phyloP scores from a whole-genome alignment of 306 rosid species.

The Prinsepia uniflora region DNA sequence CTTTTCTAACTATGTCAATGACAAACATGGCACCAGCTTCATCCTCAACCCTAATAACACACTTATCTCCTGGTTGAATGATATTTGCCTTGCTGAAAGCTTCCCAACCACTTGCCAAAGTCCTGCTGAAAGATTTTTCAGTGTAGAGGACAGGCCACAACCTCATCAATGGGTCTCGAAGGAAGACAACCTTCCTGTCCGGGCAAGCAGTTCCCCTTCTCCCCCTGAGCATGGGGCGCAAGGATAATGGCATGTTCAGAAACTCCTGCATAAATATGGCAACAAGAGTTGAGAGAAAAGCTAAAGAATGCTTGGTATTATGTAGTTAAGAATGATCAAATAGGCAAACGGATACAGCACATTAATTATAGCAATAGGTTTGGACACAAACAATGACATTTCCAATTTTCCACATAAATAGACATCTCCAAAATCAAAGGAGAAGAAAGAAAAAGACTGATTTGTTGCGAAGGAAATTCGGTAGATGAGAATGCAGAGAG shows the following conservation, averaged over 20 bases:
- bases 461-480: too few species aligned
- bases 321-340: neutral
- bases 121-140: conserved; percentile 4
- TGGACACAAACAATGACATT: neutral
- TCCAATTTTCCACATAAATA: too few species aligned
- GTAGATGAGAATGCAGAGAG: too few species aligned
- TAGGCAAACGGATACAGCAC: neutral
- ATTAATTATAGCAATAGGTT: neutral
- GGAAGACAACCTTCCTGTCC: conserved; percentile 32
- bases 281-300: neutral
- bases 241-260: conserved; percentile 28
- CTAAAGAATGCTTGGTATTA: neutral
- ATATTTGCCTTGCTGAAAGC: conserved; percentile 40
- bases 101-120: conserved; percentile 50
- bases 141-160: conserved; percentile 56
- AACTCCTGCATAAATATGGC: conserved; percentile 40
- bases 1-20: conserved; percentile 25
- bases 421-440: neutral
- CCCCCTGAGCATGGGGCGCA: neutral
- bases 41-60: conserved; percentile 33
- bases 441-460: too few species aligned
- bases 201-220: neutral
- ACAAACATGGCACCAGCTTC: conserved; percentile 13
- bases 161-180: conserved; percentile 37
- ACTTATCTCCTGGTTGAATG: conserved; percentile 42